Evolutionary conservation across 306 rosid genomes (phyloP).

Genomic region (Vachellia pachyceras): DNA sequence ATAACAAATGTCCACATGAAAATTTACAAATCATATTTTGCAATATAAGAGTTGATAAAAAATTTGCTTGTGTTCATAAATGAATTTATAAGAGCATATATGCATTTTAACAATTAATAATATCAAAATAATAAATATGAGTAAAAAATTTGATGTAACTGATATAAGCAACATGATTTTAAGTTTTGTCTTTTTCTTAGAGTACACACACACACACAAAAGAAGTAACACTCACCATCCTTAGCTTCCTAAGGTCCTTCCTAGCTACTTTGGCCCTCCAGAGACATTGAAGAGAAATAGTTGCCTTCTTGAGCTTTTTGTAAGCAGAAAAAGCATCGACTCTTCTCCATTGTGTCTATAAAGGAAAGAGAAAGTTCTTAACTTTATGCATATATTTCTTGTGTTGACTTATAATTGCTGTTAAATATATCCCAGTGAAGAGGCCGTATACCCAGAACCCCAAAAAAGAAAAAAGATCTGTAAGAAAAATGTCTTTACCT

Average conservation of each 20-base stretch:
- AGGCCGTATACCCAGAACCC: no score
- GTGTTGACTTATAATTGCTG: conserved; percentile 29
- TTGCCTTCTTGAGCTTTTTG: conserved; percentile 67
- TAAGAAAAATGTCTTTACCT: conserved; percentile 54
- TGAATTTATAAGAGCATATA: background rate
- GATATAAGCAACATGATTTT: no score
- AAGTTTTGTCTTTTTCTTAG: no score
- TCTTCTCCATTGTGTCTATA: conserved; percentile 84
- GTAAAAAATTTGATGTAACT: no score
- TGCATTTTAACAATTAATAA: no score
- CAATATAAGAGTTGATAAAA: background rate
- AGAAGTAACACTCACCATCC: conserved; percentile 53
- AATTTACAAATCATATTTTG: no score
- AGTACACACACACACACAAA: background rate
- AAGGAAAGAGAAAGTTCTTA: conserved; percentile 30
- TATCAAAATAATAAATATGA: no score
- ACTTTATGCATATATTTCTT: background rate
- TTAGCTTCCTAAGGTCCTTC: conserved; percentile 79
- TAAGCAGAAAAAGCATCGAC: conserved; percentile 60
- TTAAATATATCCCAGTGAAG: background rate
- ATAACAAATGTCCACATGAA: no score
- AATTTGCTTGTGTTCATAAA: no score
- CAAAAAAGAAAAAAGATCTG: background rate
- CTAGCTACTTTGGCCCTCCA: conserved; percentile 86
- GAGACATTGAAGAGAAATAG: conserved; percentile 74